Conservation (phyloP, 2,329 filamentous ascomycete genomes). For the Mycosphaerella arachidis region DNA sequence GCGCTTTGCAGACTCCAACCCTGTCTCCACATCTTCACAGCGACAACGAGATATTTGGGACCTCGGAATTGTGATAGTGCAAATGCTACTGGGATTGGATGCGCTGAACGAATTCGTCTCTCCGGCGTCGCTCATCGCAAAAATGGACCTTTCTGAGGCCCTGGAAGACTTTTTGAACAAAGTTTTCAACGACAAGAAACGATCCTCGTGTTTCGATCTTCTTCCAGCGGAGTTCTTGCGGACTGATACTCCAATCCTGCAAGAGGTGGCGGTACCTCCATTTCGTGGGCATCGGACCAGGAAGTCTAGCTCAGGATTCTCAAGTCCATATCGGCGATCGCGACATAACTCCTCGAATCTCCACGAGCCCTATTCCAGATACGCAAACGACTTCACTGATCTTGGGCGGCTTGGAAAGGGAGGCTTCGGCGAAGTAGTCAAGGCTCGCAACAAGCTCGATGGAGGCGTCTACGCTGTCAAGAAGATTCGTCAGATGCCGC, state of each 20-base stretch:
- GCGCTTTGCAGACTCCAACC: slow-evolving; percentile 10
- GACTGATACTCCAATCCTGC: slow-evolving; percentile 44
- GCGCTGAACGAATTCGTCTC: slow-evolving; percentile 73
- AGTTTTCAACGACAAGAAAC: slow-evolving; percentile 84
- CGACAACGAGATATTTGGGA: slow-evolving; percentile 93
- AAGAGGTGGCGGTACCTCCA: slow-evolving; percentile 8
- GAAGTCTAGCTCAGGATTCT: slow-evolving; percentile 21
- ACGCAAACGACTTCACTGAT: slow-evolving; percentile 84
- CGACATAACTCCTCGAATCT: slow-evolving; percentile 31
- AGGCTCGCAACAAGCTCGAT: slow-evolving; percentile 89
- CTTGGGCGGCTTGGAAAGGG: slow-evolving; percentile 85
- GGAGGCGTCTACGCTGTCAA: slow-evolving; percentile 94
- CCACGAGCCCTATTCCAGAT: slow-evolving; percentile 58
- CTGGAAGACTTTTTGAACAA: slow-evolving; percentile 75
- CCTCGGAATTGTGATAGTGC: slow-evolving; percentile 81
- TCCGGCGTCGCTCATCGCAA: slow-evolving; percentile 67
- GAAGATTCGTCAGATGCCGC: slow-evolving; percentile 74
- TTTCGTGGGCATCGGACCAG: slow-evolving; percentile 6
- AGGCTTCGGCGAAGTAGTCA: slow-evolving; percentile 93
- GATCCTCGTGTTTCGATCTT: slow-evolving; percentile 74
- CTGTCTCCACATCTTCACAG: slow-evolving; percentile 31
- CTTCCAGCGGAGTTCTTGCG: slow-evolving; percentile 55
- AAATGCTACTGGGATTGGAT: slow-evolving; percentile 88
- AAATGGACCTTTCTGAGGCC: slow-evolving; percentile 66
- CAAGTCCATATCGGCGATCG: slow-evolving; percentile 28